phyloP scores from a whole-genome alignment of 257 asterid species.

The Solanum lycopersicoides region DNA sequence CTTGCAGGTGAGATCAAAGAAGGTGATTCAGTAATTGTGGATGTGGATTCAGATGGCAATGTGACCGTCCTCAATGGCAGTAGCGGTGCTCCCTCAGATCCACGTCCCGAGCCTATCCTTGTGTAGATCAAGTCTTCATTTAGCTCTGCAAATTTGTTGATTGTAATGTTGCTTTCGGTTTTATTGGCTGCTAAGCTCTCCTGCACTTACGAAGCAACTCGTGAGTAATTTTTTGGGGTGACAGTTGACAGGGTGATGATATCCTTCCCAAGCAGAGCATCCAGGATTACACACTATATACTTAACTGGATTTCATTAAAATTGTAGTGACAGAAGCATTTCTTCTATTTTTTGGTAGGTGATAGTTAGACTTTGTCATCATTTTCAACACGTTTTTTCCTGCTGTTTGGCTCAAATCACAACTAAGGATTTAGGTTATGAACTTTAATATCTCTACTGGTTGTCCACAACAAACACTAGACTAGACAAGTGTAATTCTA shows the following conservation, averaged over 20 bases:
- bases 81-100: slow-evolving; percentile 39
- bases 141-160: background rate
- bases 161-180: slow-evolving; percentile 1
- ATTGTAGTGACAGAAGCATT: background rate
- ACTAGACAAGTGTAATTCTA: background rate
- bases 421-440: background rate
- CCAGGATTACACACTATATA: background rate
- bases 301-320: background rate
- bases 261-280: background rate
- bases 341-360: background rate
- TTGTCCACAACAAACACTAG: background rate
- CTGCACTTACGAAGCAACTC: background rate
- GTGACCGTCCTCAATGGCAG: slow-evolving; percentile 49
- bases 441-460: background rate
- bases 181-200: background rate
- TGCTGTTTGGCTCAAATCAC: background rate
- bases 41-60: slow-evolving; percentile 57
- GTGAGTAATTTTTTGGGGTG: background rate
- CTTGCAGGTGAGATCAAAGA: slow-evolving; percentile 55
- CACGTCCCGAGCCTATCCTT: background rate
- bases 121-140: too few species aligned
- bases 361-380: background rate
- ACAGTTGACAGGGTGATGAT: background rate
- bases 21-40: slow-evolving; percentile 55
- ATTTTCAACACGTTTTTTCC: background rate